These are phyloP conservation scores for Saitozyma podzolica DNA, from an alignment of 768 basidiomycete genomes.

Conservation along the genomic window DNA sequence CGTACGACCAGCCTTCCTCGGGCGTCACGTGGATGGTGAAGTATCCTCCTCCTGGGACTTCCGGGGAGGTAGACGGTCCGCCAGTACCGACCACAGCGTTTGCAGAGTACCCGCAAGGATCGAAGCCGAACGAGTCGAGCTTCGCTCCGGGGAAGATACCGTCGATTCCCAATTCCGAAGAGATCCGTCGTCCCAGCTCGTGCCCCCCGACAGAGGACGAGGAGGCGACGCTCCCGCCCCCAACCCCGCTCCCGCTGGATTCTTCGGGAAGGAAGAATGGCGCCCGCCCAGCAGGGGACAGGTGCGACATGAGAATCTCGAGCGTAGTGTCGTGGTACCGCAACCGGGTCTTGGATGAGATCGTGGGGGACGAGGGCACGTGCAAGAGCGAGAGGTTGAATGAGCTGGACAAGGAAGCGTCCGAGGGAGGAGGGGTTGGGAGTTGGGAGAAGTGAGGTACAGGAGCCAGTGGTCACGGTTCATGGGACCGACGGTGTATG, in stretches of 20 bases:
- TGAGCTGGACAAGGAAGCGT: slow-evolving; percentile 15
- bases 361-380: slow-evolving; percentile 20
- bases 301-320: slow-evolving; percentile 95
- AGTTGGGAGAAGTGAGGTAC: slow-evolving; percentile 74
- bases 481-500: slow-evolving; percentile 95
- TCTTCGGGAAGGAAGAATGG: slow-evolving; percentile 60
- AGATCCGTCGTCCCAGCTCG: slow-evolving; percentile 60
- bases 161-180: slow-evolving; percentile 72
- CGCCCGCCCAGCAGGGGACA: slow-evolving; percentile 70
- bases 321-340: slow-evolving; percentile 79
- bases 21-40: slow-evolving; percentile 99
- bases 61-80: slow-evolving; percentile 52
- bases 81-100: slow-evolving; percentile 76
- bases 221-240: not conserved
- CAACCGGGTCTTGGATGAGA: slow-evolving; percentile 22
- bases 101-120: slow-evolving; percentile 92
- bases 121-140: slow-evolving; percentile 89
- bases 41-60: slow-evolving; percentile 73
- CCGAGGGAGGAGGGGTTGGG: slow-evolving; percentile 48
- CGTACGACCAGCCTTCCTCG: slow-evolving; percentile 96
- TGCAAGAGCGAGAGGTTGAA: slow-evolving; percentile 16
- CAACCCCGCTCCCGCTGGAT: not conserved
- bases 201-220: slow-evolving; percentile 50
- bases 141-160: slow-evolving; percentile 81
- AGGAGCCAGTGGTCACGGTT: slow-evolving; percentile 99